These are phyloP conservation scores for Neurospora cerealis DNA, from an alignment of 495 filamentous ascomycete genomes.

Conservation along the genomic window DNA sequence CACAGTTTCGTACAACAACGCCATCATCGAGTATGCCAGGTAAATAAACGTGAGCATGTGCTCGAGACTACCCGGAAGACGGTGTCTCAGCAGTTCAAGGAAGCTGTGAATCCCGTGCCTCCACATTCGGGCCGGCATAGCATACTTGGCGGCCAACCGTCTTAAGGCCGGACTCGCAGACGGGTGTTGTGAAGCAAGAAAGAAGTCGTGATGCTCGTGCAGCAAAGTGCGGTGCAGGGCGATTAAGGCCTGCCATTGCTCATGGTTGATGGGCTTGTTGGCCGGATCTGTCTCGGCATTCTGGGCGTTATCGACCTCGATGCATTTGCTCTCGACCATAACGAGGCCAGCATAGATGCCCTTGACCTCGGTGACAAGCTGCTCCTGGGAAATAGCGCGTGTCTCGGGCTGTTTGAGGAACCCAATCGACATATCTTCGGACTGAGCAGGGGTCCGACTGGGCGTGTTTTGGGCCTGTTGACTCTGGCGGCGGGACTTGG, in stretches of 20 bases:
- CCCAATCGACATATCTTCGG: constrained; percentile 7
- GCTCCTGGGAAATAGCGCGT: constrained; percentile 62
- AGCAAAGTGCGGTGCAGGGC: constrained; percentile 60
- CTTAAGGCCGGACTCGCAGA: constrained; percentile 50
- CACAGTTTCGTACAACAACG: constrained; percentile 65
- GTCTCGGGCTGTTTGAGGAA: constrained; percentile 51
- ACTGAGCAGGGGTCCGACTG: not conserved
- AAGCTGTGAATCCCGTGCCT: constrained; percentile 53
- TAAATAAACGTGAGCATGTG: constrained; percentile 79
- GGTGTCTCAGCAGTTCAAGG: constrained; percentile 59
- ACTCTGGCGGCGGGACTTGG: constrained; percentile 4
- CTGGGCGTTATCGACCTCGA: constrained; percentile 58
- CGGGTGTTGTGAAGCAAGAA: constrained; percentile 67
- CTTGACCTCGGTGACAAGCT: constrained; percentile 60
- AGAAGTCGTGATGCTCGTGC: constrained; percentile 70
- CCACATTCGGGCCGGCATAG: constrained; percentile 81
- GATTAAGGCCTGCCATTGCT: constrained; percentile 66
- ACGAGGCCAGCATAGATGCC: constrained; percentile 67
- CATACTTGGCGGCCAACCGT: constrained; percentile 55
- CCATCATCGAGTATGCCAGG: constrained; percentile 73
- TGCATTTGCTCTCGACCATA: constrained; percentile 73
- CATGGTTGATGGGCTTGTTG: constrained; percentile 37
- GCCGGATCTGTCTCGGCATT: constrained; percentile 29
- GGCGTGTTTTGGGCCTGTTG: not conserved
- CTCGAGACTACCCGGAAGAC: constrained; percentile 59